Evolutionary conservation across 495 filamentous ascomycete species (phyloP).

Genomic region (Lichenothelia convexa): DNA sequence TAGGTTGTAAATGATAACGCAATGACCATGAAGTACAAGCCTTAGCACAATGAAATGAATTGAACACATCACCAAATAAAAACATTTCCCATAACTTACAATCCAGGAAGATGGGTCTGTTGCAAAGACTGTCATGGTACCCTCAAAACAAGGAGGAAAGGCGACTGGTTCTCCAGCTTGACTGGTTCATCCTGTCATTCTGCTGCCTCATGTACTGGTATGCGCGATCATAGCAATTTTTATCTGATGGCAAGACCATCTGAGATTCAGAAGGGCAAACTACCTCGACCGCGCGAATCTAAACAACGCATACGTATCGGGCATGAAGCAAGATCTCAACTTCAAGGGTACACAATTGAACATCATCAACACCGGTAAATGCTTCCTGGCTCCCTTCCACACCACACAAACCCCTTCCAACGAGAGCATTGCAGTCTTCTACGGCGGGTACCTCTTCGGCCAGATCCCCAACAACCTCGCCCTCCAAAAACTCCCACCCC

Average conservation of each 20-base stretch:
- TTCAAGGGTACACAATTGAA: constrained; percentile 6
- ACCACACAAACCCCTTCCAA: too few relatives aligned
- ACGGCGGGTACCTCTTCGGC: constrained; percentile 2
- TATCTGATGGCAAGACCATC: constrained; percentile 3
- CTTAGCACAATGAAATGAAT: too few relatives aligned
- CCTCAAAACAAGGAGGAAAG: too few relatives aligned
- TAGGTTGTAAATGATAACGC: too few relatives aligned
- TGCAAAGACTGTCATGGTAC: too few relatives aligned
- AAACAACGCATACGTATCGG: constrained; percentile 9
- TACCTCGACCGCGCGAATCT: constrained; percentile 4
- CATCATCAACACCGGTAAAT: constrained; percentile 8
- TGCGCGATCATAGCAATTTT: too few relatives aligned
- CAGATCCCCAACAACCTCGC: constrained; percentile 27
- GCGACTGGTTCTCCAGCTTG: constrained; percentile 3
- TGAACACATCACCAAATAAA: too few relatives aligned
- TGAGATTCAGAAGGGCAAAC: background rate
- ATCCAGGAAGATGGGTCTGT: too few relatives aligned
- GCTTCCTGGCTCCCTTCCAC: too few relatives aligned
- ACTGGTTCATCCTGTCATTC: constrained; percentile 6
- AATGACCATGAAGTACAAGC: too few relatives aligned
- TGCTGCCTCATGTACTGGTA: constrained; percentile 5
- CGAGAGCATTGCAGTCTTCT: too few relatives aligned
- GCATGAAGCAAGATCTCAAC: constrained; percentile 6
- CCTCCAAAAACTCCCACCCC: constrained; percentile 38
- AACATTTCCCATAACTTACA: too few relatives aligned